phyloP scores from a whole-genome alignment of 1,284 basidiomycete species.

The Bjerkandera adusta region DNA sequence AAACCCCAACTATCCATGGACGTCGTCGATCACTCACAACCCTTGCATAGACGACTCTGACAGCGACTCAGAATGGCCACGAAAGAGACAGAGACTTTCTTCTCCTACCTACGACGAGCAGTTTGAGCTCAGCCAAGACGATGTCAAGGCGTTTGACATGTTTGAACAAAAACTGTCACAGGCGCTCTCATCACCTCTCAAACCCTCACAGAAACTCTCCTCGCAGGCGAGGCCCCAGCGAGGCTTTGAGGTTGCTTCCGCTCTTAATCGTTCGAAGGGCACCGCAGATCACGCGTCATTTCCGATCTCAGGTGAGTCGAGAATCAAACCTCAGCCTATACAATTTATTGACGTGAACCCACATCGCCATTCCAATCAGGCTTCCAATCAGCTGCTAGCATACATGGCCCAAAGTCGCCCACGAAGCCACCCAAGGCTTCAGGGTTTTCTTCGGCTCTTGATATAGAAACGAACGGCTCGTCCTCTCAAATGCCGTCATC shows the following conservation, averaged over 20 bases:
- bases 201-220: constrained; percentile 7
- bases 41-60: constrained; percentile 10
- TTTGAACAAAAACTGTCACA: constrained; percentile 51
- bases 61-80: constrained; percentile 12
- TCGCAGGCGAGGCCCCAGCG: constrained; percentile 6
- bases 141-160: constrained; percentile 54
- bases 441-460: constrained; percentile 24
- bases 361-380: too few species aligned
- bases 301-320: too few species aligned
- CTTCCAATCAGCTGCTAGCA: constrained; percentile 2
- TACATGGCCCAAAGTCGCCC: neutral
- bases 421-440: too few species aligned
- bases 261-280: constrained; percentile 5
- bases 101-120: constrained; percentile 69
- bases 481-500: constrained; percentile 29
- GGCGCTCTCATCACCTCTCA: constrained; percentile 7
- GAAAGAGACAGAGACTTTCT: constrained; percentile 56
- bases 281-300: too few species aligned
- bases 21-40: too few species aligned
- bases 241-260: constrained; percentile 11
- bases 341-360: too few species aligned
- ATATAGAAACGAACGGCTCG: constrained; percentile 7
- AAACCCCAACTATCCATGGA: too few species aligned
- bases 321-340: too few species aligned
- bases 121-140: constrained; percentile 51